Percentiles rank a stretch among this genome's conserved stretches.
phyloP scores from a whole-genome alignment of 768 basidiomycete genomes.

The Antrodiella citrinella region DNA sequence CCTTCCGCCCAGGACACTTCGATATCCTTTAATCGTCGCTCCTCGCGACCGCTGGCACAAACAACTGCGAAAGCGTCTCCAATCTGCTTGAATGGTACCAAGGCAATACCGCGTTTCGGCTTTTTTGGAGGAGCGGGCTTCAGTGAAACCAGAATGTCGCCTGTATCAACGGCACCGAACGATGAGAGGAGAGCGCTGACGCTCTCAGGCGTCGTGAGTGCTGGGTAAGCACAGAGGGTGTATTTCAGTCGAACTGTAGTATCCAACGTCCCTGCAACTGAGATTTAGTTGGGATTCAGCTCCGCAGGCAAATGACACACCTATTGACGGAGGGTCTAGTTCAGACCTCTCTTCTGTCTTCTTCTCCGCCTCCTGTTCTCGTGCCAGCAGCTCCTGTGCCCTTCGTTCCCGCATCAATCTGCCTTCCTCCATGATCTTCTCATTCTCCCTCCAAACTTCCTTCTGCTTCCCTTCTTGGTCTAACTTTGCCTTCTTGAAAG shows the following conservation, averaged over 20 bases:
- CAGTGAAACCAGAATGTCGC: conserved; percentile 60
- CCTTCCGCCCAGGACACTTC: conserved; percentile 71
- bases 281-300: conserved; percentile 5
- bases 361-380: conserved; percentile 34
- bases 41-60: conserved; percentile 44
- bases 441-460: conserved; percentile 50
- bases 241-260: conserved; percentile 74
- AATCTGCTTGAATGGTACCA: conserved; percentile 71
- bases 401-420: conserved; percentile 58
- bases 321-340: conserved; percentile 50
- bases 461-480: conserved; percentile 56
- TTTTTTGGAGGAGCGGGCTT: conserved; percentile 47
- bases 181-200: conserved; percentile 44
- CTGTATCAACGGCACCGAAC: conserved; percentile 57
- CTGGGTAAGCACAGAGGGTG: conserved; percentile 45
- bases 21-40: conserved; percentile 48
- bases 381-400: conserved; percentile 41
- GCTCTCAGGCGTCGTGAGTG: conserved; percentile 41
- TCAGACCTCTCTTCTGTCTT: conserved; percentile 25
- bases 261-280: conserved; percentile 46
- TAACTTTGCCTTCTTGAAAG: conserved; percentile 60
- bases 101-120: conserved; percentile 61
- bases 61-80: conserved; percentile 72
- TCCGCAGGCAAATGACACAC: conserved; percentile 20
- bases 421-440: conserved; percentile 71